Evolutionary conservation across 371 early-diverging fungal species (phyloP), one percentile per base, ranked within the genome.

Genomic region (Mortierella sp.): DNA sequence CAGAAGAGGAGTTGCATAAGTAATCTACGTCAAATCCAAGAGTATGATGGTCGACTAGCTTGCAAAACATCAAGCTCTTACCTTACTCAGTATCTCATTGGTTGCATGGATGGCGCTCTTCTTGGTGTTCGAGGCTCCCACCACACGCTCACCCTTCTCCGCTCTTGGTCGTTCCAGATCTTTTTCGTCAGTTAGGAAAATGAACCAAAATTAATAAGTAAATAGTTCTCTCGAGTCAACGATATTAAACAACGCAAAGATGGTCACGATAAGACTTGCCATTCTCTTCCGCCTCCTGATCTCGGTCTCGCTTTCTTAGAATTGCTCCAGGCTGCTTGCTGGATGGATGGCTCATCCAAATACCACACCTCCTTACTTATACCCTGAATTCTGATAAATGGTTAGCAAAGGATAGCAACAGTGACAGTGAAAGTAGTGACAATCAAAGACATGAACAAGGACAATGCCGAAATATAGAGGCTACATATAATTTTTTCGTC

Each of bases 221-320:
- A 73, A 38, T 73, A 55, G 73, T 73, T 10, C 55, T 11, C 52
- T 72, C 31, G 19, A 54, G 54, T 24, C 54, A 19, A 54, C 7
- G 3, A 52, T 72, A 50, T 6, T 57, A 73, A 73, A 55, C 42
- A 73, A 52, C 57, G 24, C 57, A 72, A 50, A 57, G 73, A 55
- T 72, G 73, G 31, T 54, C 52, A 73, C 11, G 57, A 57, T 73
- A 42, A 73, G 73, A 73, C 73, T 42, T 21, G 38, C 54, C 57
- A 73, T 73, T 55, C 7, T 73, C 73, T 21, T 73, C 73, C 73
- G 48, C 45, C 48, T 71, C 72, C 72, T 28, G 72, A 48, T 73
- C 57, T 55, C 73, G 57, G 42, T 31, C 55, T 73, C 73, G 26
- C 57, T 73, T 73, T 57, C 73, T 57, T 57, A 73, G 73, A 73